phyloP scores from a whole-genome alignment of 2,329 filamentous ascomycete species.

The Hymenoscyphus fructigenus region DNA sequence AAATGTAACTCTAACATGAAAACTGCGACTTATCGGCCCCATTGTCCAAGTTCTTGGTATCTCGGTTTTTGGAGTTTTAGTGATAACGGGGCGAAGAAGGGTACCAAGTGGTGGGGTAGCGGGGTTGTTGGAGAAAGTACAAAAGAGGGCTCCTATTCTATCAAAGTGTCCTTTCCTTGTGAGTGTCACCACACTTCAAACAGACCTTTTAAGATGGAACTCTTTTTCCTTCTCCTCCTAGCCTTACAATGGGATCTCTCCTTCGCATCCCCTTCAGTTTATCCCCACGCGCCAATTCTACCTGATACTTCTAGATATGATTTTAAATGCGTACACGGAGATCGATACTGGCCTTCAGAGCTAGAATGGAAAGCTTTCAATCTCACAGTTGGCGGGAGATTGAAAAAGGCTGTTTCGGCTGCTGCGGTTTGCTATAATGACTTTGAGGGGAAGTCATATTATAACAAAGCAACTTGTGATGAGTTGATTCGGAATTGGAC shows the following conservation, averaged over 20 bases:
- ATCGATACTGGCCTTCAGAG: slow-evolving; percentile 45
- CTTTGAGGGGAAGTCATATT: slow-evolving; percentile 30
- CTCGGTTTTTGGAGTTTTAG: not conserved
- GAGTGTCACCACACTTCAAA: too few species aligned
- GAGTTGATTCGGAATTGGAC: slow-evolving; percentile 32
- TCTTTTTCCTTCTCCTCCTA: not conserved
- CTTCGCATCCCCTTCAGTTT: not conserved
- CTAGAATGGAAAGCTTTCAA: slow-evolving; percentile 48
- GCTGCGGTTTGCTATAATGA: slow-evolving; percentile 43
- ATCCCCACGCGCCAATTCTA: not conserved
- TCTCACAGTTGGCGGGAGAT: slow-evolving; percentile 43
- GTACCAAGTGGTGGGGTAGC: not conserved
- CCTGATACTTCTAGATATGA: not conserved
- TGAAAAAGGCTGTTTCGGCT: slow-evolving; percentile 38
- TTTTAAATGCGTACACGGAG: slow-evolving; percentile 17
- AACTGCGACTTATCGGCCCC: not conserved
- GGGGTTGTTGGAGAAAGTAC: not conserved
- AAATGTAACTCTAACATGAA: not conserved
- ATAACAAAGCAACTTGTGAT: slow-evolving; percentile 37
- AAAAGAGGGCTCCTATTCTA: not conserved
- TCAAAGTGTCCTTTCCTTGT: not conserved
- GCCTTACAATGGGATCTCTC: not conserved
- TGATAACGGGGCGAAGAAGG: not conserved
- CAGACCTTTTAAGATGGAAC: not conserved
- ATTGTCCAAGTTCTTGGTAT: not conserved